Evolutionary conservation across 371 early-diverging fungal genomes (phyloP).

Genomic region (Funneliformis caledonium): DNA sequence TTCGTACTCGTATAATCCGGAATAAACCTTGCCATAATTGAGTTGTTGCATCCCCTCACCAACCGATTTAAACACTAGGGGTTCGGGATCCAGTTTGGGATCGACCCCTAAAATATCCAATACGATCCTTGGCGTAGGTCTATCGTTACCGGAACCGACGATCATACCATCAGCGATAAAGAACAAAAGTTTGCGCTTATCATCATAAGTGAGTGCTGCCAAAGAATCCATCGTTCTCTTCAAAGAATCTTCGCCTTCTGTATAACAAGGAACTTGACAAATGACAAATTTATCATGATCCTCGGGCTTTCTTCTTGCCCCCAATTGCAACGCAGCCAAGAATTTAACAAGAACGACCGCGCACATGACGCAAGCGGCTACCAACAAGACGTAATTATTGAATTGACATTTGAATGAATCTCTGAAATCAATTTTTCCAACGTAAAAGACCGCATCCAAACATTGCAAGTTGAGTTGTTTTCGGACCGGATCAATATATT

Average conservation of each 20-base stretch:
- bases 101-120: slow-evolving; percentile 93
- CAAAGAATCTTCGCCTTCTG: slow-evolving; percentile 95
- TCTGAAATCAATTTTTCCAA: slow-evolving; percentile 88
- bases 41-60: slow-evolving; percentile 90
- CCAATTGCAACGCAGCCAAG: slow-evolving; percentile 88
- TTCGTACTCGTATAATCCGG: slow-evolving; percentile 92
- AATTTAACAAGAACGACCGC: slow-evolving; percentile 91
- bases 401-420: slow-evolving; percentile 82
- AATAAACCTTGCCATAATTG: slow-evolving; percentile 98
- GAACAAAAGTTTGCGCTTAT: slow-evolving; percentile 94
- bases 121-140: slow-evolving; percentile 97
- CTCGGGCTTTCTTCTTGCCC: slow-evolving; percentile 75
- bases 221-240: slow-evolving; percentile 95
- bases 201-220: slow-evolving; percentile 88
- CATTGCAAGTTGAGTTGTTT: slow-evolving; percentile 62
- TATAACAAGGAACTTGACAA: slow-evolving; percentile 96
- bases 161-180: slow-evolving; percentile 94
- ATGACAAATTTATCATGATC: slow-evolving; percentile 92
- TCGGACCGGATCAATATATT: neutral
- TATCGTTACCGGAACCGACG: slow-evolving; percentile 95
- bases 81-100: slow-evolving; percentile 86
- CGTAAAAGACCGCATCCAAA: slow-evolving; percentile 84
- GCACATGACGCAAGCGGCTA: slow-evolving; percentile 78
- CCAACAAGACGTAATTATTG: slow-evolving; percentile 86
- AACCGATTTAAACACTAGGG: slow-evolving; percentile 90